Conservation (phyloP, 169 alveolate species). For the Eimeria tenella region DNA sequence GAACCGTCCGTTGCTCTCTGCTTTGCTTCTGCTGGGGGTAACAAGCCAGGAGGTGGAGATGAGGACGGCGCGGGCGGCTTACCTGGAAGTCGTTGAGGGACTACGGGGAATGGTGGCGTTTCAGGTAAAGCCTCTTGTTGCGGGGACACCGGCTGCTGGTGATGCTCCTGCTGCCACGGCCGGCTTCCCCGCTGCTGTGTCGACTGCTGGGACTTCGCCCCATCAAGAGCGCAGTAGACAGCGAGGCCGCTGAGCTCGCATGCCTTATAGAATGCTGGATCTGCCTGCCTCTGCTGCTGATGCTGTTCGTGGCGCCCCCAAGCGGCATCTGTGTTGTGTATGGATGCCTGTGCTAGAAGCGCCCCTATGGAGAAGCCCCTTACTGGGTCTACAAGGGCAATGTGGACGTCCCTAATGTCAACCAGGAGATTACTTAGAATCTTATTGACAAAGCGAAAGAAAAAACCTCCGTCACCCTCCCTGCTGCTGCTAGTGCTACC, state of each 20-base stretch:
- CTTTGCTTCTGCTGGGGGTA: constrained; percentile 14
- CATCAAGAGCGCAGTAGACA: constrained; percentile 65
- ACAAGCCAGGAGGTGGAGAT: constrained; percentile 14
- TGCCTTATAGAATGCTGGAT: constrained; percentile 66
- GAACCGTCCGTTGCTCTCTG: background rate
- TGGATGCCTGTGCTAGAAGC: constrained; percentile 56
- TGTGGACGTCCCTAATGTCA: constrained; percentile 88
- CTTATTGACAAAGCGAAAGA: constrained; percentile 86
- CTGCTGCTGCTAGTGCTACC: constrained; percentile 82
- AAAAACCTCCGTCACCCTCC: constrained; percentile 83
- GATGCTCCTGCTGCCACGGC: constrained; percentile 42
- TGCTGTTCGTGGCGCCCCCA: constrained; percentile 44
- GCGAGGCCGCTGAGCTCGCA: constrained; percentile 74
- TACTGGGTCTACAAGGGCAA: constrained; percentile 86
- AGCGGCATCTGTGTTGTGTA: constrained; percentile 75
- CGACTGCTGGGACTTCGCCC: constrained; percentile 1
- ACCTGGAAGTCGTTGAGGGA: constrained; percentile 30
- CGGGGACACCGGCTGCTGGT: background rate
- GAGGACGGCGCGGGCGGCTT: constrained; percentile 2
- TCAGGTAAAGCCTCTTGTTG: background rate
- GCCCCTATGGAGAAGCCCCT: constrained; percentile 85
- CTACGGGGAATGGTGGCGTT: background rate
- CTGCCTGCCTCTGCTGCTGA: constrained; percentile 10
- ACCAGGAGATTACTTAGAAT: constrained; percentile 89
- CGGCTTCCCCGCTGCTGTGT: background rate